Evolutionary conservation across 345 rosid genomes (phyloP).

Genomic region (Trapa bicornis): DNA sequence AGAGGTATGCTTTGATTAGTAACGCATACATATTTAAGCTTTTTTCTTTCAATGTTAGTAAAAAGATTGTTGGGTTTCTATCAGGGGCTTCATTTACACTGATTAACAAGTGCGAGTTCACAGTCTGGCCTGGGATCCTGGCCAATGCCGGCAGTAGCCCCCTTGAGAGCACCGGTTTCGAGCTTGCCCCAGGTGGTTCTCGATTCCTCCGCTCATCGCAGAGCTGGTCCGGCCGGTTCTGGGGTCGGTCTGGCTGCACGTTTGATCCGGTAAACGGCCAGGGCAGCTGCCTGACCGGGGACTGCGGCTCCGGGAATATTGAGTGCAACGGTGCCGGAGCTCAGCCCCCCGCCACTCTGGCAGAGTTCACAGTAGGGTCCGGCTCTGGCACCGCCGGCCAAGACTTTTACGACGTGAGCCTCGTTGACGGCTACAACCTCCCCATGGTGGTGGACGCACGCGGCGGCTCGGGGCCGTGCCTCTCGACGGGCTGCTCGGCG

Average conservation of each 20-base stretch:
- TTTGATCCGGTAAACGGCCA: constrained; percentile 19
- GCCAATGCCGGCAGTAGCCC: constrained; percentile 22
- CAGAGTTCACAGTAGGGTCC: constrained; percentile 26
- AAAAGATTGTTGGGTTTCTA: neutral
- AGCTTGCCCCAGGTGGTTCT: constrained; percentile 18
- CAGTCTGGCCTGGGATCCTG: constrained; percentile 35
- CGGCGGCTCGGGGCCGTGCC: constrained; percentile 33
- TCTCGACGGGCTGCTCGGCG: constrained; percentile 38
- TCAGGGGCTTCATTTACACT: constrained; percentile 25
- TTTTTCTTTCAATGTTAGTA: too few species aligned
- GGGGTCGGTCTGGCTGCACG: constrained; percentile 25
- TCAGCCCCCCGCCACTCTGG: constrained; percentile 25
- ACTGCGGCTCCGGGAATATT: constrained; percentile 26
- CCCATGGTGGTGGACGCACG: constrained; percentile 20
- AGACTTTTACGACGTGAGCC: constrained; percentile 31
- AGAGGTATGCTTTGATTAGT: constrained; percentile 17
- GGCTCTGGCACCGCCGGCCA: constrained; percentile 9
- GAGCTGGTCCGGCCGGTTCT: constrained; percentile 32
- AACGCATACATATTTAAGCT: neutral
- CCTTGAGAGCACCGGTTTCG: constrained; percentile 26
- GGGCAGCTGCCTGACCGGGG: constrained; percentile 26
- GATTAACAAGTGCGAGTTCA: constrained; percentile 22
- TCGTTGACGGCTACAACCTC: constrained; percentile 32
- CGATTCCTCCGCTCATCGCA: constrained; percentile 16
- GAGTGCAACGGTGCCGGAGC: constrained; percentile 31